A percentile compares a stretch with the other conserved stretches of the same genome.
phyloP scores from a whole-genome alignment of 202 grass and related monocot genomes.

The Dendrocalamus latiflorus region DNA sequence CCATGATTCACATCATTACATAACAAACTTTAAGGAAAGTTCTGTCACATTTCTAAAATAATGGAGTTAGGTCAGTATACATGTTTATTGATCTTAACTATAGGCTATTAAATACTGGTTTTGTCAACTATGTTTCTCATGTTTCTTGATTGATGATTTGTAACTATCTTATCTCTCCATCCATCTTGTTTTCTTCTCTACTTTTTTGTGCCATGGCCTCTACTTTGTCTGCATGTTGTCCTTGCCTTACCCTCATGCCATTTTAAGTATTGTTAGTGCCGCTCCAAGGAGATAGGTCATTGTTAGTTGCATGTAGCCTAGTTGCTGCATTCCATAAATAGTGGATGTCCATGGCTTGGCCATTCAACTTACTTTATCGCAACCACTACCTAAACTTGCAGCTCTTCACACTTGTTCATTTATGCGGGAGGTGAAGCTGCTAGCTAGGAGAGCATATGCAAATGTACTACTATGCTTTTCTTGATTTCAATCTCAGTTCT shows the following conservation, averaged over 20 bases:
- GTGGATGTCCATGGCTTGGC: slow-evolving; percentile 9
- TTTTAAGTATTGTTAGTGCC: background rate
- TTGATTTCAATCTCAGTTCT: background rate
- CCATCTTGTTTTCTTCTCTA: slow-evolving; percentile 26
- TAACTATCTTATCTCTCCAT: slow-evolving; percentile 5
- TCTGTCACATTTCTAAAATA: slow-evolving; percentile 2
- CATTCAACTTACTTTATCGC: slow-evolving; percentile 28
- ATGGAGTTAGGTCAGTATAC: background rate
- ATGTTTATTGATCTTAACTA: background rate
- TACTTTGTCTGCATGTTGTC: slow-evolving; percentile 51
- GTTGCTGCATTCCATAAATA: slow-evolving; percentile 5
- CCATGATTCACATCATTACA: slow-evolving; percentile 29
- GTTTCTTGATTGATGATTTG: background rate
- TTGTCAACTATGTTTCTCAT: background rate
- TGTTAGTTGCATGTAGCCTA: slow-evolving; percentile 37
- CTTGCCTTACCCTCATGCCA: slow-evolving; percentile 8
- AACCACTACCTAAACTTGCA: slow-evolving; percentile 45
- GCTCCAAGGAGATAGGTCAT: background rate
- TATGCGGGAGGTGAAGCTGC: slow-evolving; percentile 28
- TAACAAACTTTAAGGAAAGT: slow-evolving; percentile 14
- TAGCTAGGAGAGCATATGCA: slow-evolving; percentile 10
- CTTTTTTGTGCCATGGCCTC: slow-evolving; percentile 16
- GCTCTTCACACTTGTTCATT: slow-evolving; percentile 30
- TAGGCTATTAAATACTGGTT: background rate
- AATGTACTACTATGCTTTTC: background rate